Base-by-base conservation (phyloP, 768 basidiomycete species). In the Coprinopsis strossmayeri region DNA sequence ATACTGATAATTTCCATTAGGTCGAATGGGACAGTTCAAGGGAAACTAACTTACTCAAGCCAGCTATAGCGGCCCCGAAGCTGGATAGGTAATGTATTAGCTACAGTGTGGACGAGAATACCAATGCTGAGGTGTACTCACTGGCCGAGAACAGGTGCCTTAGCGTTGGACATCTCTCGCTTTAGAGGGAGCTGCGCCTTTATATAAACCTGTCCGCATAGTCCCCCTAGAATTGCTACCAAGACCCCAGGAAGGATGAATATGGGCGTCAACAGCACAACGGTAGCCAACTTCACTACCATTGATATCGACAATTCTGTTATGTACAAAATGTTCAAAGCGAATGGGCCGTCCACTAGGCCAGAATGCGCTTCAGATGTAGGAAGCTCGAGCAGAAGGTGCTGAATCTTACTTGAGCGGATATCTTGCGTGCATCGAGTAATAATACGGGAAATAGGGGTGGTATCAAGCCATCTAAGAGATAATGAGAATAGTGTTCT, bases 361-460 rank as follows among this genome's bases (percentile, higher is more conserved):
- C n/a, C 3, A 35, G 21, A 15, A 15, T 7, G 30, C 9, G n/a
- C n/a, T n/a, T n/a, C n/a, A n/a, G n/a, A n/a, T n/a, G n/a, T n/a
- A n/a, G n/a, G n/a, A n/a, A n/a, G n/a, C n/a, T n/a, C n/a, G n/a
- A n/a, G 15, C 30, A 32, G 15, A 7, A 15, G 30, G 15, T 32
- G 30, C 9, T 32, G 15, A 7, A 32, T 15, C 52, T 25, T 17
- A 66, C 70, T 61, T 41, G 67, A 59, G 49, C 78, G 65, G 17
- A 83, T 79, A 57, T 84, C 83, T 41, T 81, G 77, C 1, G 82
- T 84, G 57, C 76, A 79, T 48, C 83, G 71, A n/a, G 79, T 67
- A 41, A 83, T 77, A 30, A 86, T 74, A 4, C 82, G 75, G 18
- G 68, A 66, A 0, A 62, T 63, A 5, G 70, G 69, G 1, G 72